Conservation (phyloP, 2,329 filamentous ascomycete species). For the Neoascochyta sp. region DNA sequence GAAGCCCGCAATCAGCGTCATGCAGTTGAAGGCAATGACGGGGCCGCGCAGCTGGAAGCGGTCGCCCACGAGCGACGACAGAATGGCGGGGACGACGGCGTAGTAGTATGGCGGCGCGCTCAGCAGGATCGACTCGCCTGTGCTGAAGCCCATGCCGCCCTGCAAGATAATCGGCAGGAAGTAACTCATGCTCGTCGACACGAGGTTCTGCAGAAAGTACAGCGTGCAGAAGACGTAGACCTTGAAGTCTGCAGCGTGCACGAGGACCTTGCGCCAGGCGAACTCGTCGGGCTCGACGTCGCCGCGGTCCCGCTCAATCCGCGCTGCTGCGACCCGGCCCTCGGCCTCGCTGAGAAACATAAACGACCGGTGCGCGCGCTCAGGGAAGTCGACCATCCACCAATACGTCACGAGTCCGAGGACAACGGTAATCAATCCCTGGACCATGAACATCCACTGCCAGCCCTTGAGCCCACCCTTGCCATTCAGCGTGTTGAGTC, state of each 20-base stretch:
- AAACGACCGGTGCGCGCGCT: slow-evolving; percentile 55
- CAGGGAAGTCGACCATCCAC: slow-evolving; percentile 70
- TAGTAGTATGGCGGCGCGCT: slow-evolving; percentile 67
- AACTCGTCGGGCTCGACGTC: slow-evolving; percentile 58
- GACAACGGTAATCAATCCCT: slow-evolving; percentile 57
- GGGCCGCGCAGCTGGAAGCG: slow-evolving; percentile 58
- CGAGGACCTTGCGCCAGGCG: slow-evolving; percentile 52
- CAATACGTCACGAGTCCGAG: slow-evolving; percentile 61
- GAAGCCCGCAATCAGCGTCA: slow-evolving; percentile 61
- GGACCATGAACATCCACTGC: slow-evolving; percentile 68
- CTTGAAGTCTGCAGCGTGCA: slow-evolving; percentile 58
- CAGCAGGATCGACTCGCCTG: slow-evolving; percentile 53
- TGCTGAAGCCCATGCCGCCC: slow-evolving; percentile 45
- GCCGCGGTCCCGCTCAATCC: slow-evolving; percentile 60
- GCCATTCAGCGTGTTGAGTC: slow-evolving; percentile 61
- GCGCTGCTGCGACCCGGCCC: slow-evolving; percentile 52
- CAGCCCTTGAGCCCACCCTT: slow-evolving; percentile 56
- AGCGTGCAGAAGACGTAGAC: slow-evolving; percentile 62
- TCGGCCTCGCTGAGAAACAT: slow-evolving; percentile 57
- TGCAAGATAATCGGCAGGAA: slow-evolving; percentile 61
- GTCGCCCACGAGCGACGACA: slow-evolving; percentile 62
- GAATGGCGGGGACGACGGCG: slow-evolving; percentile 59
- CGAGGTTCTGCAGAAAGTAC: slow-evolving; percentile 65
- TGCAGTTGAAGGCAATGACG: slow-evolving; percentile 61
- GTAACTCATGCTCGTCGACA: slow-evolving; percentile 62